Conservation (phyloP, 2,329 filamentous ascomycete genomes). For the Septoria petroselini region DNA sequence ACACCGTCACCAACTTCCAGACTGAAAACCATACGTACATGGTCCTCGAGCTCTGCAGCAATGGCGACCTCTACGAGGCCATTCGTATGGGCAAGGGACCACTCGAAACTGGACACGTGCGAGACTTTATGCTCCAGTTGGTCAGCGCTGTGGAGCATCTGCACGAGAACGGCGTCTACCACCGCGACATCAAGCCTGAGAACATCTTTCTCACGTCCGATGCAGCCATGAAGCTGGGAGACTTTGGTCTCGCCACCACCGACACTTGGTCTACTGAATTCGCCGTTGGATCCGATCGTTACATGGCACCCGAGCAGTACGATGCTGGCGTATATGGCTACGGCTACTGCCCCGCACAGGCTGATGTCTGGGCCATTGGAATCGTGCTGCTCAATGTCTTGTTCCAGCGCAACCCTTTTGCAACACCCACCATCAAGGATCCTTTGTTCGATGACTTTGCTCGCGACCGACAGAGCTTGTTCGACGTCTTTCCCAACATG, state of each 20-base stretch:
- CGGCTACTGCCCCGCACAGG: slow-evolving; percentile 89
- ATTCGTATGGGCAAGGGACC: slow-evolving; percentile 87
- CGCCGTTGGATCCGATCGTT: slow-evolving; percentile 93
- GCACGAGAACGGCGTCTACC: slow-evolving; percentile 86
- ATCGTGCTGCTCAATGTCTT: slow-evolving; percentile 95
- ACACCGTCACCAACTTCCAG: slow-evolving; percentile 85
- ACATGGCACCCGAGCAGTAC: slow-evolving; percentile 98
- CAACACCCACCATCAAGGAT: slow-evolving; percentile 83
- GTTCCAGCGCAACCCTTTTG: slow-evolving; percentile 95
- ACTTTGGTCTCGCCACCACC: slow-evolving; percentile 89
- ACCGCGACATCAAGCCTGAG: slow-evolving; percentile 98
- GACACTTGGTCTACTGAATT: slow-evolving; percentile 89
- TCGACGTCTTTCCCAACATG: slow-evolving; percentile 98
- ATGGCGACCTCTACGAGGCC: slow-evolving; percentile 95
- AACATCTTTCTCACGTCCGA: slow-evolving; percentile 92
- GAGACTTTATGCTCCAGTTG: slow-evolving; percentile 94
- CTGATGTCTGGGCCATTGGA: slow-evolving; percentile 95
- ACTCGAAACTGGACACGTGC: slow-evolving; percentile 91
- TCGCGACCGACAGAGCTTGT: slow-evolving; percentile 89
- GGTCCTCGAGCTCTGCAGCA: slow-evolving; percentile 90
- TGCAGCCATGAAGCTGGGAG: slow-evolving; percentile 91
- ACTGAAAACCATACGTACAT: slow-evolving; percentile 86
- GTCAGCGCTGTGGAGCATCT: slow-evolving; percentile 86
- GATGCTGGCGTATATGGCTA: slow-evolving; percentile 68
- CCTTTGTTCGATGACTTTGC: slow-evolving; percentile 90